Evolutionary conservation across 495 filamentous ascomycete genomes (phyloP).

Genomic region (Lophium mytilinum): DNA sequence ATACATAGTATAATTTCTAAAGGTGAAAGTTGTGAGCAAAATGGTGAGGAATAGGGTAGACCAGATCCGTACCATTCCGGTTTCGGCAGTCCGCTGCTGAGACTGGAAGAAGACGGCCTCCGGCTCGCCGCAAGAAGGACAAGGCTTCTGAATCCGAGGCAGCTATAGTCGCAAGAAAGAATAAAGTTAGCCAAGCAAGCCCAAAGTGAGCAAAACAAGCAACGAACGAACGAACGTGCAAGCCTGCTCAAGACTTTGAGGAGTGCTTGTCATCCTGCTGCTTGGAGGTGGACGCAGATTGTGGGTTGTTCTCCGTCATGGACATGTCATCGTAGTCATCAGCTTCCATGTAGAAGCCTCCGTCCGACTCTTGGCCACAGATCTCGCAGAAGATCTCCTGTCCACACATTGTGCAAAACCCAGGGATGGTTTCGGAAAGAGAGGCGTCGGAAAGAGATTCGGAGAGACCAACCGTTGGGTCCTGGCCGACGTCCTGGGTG

Average conservation of each 20-base stretch:
- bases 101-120: slow-evolving; percentile 98
- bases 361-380: slow-evolving; percentile 36
- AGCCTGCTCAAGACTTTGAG: slow-evolving; percentile 21
- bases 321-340: slow-evolving; percentile 22
- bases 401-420: slow-evolving; percentile 47
- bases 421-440: slow-evolving; percentile 31
- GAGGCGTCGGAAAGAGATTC: slow-evolving; percentile 28
- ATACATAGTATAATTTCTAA: slow-evolving; percentile 97
- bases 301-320: neutral
- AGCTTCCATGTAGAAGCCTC: slow-evolving; percentile 26
- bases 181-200: slow-evolving; percentile 25
- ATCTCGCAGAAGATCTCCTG: slow-evolving; percentile 42
- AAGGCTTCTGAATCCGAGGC: slow-evolving; percentile 72
- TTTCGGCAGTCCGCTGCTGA: slow-evolving; percentile 90
- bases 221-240: slow-evolving; percentile 19
- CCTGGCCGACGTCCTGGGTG: slow-evolving; percentile 88
- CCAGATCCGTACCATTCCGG: slow-evolving; percentile 76
- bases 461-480: slow-evolving; percentile 86
- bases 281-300: neutral
- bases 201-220: slow-evolving; percentile 21
- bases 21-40: neutral
- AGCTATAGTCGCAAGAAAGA: slow-evolving; percentile 48
- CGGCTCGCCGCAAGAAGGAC: slow-evolving; percentile 72
- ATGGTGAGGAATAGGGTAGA: slow-evolving; percentile 3
- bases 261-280: slow-evolving; percentile 17